phyloP scores from a whole-genome alignment of 1,139 yeast genomes.

The Suhomyces ambrosiae region DNA sequence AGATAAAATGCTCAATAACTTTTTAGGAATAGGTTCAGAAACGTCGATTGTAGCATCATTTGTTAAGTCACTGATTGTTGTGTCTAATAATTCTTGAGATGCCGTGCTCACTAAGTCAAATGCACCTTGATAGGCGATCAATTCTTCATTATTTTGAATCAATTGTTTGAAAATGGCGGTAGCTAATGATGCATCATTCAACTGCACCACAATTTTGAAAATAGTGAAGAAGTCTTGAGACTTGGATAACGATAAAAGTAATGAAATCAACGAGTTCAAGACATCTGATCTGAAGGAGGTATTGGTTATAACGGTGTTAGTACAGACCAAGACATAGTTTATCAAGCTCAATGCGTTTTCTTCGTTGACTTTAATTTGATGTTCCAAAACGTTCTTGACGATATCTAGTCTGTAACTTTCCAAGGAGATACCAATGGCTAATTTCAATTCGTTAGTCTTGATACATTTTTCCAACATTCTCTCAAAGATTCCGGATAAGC shows the following conservation, averaged over 20 bases:
- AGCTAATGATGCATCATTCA: slow-evolving; percentile 76
- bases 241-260: slow-evolving; percentile 56
- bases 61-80: slow-evolving; percentile 51
- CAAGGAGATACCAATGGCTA: slow-evolving; percentile 88
- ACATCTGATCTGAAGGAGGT: slow-evolving; percentile 66
- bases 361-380: slow-evolving; percentile 39
- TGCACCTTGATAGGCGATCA: slow-evolving; percentile 89
- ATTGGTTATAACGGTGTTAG: slow-evolving; percentile 60
- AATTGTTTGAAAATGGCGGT: slow-evolving; percentile 65
- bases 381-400: slow-evolving; percentile 61
- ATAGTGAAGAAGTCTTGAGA: slow-evolving; percentile 80
- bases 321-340: slow-evolving; percentile 76
- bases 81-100: slow-evolving; percentile 83
- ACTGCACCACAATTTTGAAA: slow-evolving; percentile 84
- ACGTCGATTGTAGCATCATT: slow-evolving; percentile 42
- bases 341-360: slow-evolving; percentile 59
- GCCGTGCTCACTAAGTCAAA: slow-evolving; percentile 92
- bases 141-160: slow-evolving; percentile 39
- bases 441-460: slow-evolving; percentile 65
- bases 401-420: slow-evolving; percentile 88
- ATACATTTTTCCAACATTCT: slow-evolving; percentile 84
- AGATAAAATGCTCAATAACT: slow-evolving; percentile 67
- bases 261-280: slow-evolving; percentile 61
- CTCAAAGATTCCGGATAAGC: slow-evolving; percentile 73
- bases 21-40: slow-evolving; percentile 36